These are phyloP conservation scores for Cryptococcus hybrid DNA, from an alignment of 1,284 basidiomycete genomes.

Conservation along the genomic window DNA sequence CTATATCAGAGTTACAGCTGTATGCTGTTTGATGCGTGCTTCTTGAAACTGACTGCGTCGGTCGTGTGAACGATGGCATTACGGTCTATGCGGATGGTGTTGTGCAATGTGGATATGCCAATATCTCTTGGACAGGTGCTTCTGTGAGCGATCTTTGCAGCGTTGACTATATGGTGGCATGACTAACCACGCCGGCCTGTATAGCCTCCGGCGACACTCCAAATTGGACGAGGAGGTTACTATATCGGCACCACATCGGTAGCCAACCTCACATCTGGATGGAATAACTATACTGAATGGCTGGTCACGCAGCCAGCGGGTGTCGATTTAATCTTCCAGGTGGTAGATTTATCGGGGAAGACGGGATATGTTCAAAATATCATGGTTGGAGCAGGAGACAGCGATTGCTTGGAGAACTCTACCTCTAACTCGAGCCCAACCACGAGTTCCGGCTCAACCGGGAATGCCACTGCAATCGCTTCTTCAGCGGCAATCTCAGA, in stretches of 20 bases:
- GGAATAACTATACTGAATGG: constrained; percentile 27
- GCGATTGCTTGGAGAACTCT: neutral
- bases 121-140: constrained; percentile 41
- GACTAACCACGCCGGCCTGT: neutral
- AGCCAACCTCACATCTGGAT: constrained; percentile 20
- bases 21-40: too few species aligned
- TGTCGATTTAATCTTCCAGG: constrained; percentile 39
- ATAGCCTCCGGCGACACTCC: constrained; percentile 33
- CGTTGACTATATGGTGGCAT: too few species aligned
- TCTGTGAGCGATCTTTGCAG: constrained; percentile 23
- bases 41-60: too few species aligned
- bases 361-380: constrained; percentile 45
- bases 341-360: constrained; percentile 34
- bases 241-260: constrained; percentile 35
- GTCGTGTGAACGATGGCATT: constrained; percentile 34
- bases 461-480: too few species aligned
- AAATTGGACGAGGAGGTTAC: constrained; percentile 40
- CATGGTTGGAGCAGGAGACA: constrained; percentile 18
- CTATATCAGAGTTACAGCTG: too few species aligned
- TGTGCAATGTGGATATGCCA: constrained; percentile 38
- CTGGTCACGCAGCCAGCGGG: constrained; percentile 32
- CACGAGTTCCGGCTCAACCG: too few species aligned
- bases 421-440: too few species aligned
- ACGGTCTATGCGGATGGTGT: constrained; percentile 33
- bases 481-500: too few species aligned